Evolutionary conservation across 1,284 basidiomycete genomes (phyloP), one percentile per base, ranked within the genome.

Genomic region (Tausonia pullulans): DNA sequence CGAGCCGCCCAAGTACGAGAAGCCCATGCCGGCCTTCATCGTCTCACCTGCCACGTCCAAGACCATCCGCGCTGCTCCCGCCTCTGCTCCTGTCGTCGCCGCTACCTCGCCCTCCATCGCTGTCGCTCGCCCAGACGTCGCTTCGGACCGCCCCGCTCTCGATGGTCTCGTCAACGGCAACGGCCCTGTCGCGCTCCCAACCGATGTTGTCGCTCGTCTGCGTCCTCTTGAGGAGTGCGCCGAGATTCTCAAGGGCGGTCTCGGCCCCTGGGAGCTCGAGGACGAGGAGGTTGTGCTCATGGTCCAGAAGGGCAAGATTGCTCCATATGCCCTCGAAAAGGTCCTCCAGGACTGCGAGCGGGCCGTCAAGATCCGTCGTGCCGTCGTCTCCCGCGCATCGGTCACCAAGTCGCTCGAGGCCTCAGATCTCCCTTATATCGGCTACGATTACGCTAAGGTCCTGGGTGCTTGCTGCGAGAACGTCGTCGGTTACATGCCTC

Each of bases 381-480:
- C 91, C 6, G 81, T 98, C 70, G 87, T 98, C 67, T 97, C 95
- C 60, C 90, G 95, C 41, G 85, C 90, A 1, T 92, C 91, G 1
- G 76, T 79, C 46, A 96, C 90, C 0, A 84, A 88, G 76, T 89
- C 90, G 0, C 82, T 98, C 55, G 96, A 98, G 74, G 70, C 77
- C 39, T 94, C 90, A 1, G 83, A 86, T 57, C 79, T 98, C 14
- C 96, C 96, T 0, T 85, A 88, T 81, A 74, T 81, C 48, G 79
- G 87, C 75, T 99, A 96, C 78, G 91, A 98, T 78, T 99, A 98
- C 79, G 86, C 87, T 51, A 85, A 88, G 41, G 93, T 99, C 62
- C 84, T 95, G 69, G 95, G 95, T 67, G 94, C 95, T 4, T 99
- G 96, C 79, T 99, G 96, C 77, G 96, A 99, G 79, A 99, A 99